Conservation (phyloP, 208 protist species). For the Sergeia podlipaevii region DNA sequence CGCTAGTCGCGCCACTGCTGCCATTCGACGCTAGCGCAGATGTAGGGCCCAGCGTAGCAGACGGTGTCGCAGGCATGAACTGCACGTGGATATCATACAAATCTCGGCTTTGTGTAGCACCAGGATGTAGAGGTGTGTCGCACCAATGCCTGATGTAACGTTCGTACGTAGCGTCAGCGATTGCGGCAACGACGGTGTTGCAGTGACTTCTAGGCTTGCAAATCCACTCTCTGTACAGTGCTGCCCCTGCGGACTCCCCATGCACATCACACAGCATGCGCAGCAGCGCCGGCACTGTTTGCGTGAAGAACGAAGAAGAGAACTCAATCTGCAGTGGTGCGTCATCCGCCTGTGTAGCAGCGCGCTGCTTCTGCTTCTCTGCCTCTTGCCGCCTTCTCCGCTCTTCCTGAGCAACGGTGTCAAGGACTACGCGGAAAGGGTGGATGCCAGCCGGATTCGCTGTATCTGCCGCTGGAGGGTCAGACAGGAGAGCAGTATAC, state of each 20-base stretch:
- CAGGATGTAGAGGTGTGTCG: no score
- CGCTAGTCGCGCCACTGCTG: background rate
- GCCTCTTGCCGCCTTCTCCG: no score
- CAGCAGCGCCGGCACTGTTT: conserved; percentile 8
- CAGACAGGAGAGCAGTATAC: conserved; percentile 29
- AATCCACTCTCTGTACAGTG: conserved; percentile 49
- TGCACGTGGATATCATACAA: conserved; percentile 65
- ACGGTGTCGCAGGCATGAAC: conserved; percentile 10
- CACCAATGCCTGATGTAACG: background rate
- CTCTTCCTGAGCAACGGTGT: no score
- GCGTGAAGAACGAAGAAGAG: background rate
- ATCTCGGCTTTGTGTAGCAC: no score
- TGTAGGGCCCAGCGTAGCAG: background rate
- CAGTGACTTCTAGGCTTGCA: conserved; percentile 28
- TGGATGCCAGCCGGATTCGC: background rate
- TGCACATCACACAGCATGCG: conserved; percentile 12
- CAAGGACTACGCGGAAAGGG: conserved; percentile 2
- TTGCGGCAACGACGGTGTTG: conserved; percentile 6
- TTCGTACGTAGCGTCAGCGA: conserved; percentile 15
- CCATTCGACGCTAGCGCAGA: background rate
- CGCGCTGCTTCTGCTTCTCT: no score
- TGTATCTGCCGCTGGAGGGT: conserved; percentile 3
- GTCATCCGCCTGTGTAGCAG: no score
- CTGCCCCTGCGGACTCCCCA: conserved; percentile 33
- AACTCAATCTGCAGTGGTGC: background rate